Evolutionary conservation across 179 eudicot species (phyloP), one percentile per base, ranked within the genome.

Genomic region (Drosera spatulata): DNA sequence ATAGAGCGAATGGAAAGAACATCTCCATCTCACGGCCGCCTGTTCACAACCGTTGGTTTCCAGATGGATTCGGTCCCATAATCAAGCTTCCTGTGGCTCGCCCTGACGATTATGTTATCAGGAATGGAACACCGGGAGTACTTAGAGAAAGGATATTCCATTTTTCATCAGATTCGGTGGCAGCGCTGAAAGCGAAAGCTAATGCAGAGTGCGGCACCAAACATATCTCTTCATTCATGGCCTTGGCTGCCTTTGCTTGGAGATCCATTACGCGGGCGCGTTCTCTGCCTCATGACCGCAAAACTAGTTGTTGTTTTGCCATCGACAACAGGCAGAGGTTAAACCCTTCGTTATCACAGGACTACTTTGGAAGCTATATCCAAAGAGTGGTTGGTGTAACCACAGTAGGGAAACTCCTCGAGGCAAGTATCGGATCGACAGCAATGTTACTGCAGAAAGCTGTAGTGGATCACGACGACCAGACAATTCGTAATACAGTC

Each of bases 161-260:
- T 22, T 55, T 63, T 55, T 62, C 67, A 13, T 6, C 33, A 11
- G 39, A 61, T n/a, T 58, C 67, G 40, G 2, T 58, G 7, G 48
- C 58, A 43, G 51, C 57, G 56, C 62, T 62, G 53, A 62, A 57
- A 40, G 55, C 65, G 3, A 75, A 57, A 65, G 83, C 73, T 22
- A 75, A 79, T 9, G 33, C 11, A 0, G 70, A n/a, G n/a, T n/a
- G n/a, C n/a, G n/a, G n/a, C n/a, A n/a, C n/a, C n/a, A n/a, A 73
- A n/a, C n/a, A n/a, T n/a, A n/a, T 76, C 45, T 79, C 83, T 8
- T 66, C 76, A 6, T 60, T 79, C 6, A 80, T 75, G 58, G 80
- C 80, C 15, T 38, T 79, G 39, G 72, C 75, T 2, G 80, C 77
- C 1, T 65, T 69, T 9, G 15, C 72, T 0, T 79, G 83, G 80